A percentile compares a stretch with the other conserved stretches of the same genome.
phyloP scores from a whole-genome alignment of 202 grass and related monocot genomes.

The Panicum hallii region DNA sequence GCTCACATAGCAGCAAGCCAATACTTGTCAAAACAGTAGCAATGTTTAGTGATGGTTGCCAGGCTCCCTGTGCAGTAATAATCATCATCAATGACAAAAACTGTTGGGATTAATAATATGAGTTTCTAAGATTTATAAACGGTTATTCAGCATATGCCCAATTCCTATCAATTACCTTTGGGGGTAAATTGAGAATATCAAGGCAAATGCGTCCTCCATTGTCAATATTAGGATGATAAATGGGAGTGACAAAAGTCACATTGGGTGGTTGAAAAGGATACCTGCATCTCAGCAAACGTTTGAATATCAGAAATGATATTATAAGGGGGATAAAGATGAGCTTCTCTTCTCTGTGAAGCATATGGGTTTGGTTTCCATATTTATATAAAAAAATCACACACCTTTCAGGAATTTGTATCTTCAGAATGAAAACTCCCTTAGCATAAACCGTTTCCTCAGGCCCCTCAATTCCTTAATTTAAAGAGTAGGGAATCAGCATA shows the following conservation, averaged over 20 bases:
- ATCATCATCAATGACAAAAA: constrained; percentile 33
- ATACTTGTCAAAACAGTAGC: constrained; percentile 82
- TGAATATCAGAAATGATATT: constrained; percentile 26
- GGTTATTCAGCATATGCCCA: not conserved
- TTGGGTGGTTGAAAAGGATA: constrained; percentile 95
- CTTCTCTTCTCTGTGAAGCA: not conserved
- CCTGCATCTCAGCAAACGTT: constrained; percentile 52
- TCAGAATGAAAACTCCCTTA: constrained; percentile 76
- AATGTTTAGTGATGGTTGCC: constrained; percentile 93
- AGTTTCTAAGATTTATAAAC: constrained; percentile 8
- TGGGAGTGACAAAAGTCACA: constrained; percentile 88
- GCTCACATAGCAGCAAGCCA: constrained; percentile 84
- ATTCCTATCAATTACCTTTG: constrained; percentile 63
- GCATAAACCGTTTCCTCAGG: constrained; percentile 80
- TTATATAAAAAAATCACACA: constrained; percentile 23
- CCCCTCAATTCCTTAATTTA: constrained; percentile 69
- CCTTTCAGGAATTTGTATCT: constrained; percentile 94
- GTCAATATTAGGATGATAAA: constrained; percentile 98
- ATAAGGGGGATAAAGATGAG: not conserved
- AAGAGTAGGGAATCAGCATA: constrained; percentile 25
- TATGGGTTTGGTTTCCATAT: not conserved
- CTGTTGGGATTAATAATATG: not conserved
- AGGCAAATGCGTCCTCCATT: constrained; percentile 92
- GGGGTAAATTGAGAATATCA: constrained; percentile 96
- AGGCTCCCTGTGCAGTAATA: constrained; percentile 64